Percentiles rank a stretch among this genome's conserved stretches.
Evolutionary conservation across 352 stramenopile species (phyloP).

Genomic region (Pythium aristosporum): DNA sequence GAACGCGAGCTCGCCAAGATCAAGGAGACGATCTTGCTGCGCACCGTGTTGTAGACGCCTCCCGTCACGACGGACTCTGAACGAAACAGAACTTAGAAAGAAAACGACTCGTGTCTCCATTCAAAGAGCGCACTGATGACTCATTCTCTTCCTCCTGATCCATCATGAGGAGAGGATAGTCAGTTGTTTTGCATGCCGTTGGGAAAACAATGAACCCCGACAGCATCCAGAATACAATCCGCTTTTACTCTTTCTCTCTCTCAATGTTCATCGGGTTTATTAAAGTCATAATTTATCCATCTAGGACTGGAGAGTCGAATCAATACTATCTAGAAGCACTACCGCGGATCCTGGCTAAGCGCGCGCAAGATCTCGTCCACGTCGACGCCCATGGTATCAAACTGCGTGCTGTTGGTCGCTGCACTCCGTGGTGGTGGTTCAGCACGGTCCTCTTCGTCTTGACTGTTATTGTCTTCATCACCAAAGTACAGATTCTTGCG

Average conservation of each 20-base stretch:
- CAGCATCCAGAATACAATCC: slow-evolving; percentile 31
- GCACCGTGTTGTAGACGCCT: slow-evolving; percentile 57
- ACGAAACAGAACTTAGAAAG: background rate
- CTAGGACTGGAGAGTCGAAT: too few species aligned
- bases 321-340: background rate
- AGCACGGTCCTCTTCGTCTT: background rate
- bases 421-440: too few species aligned
- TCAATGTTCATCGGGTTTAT: background rate
- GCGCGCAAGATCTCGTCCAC: slow-evolving; percentile 16
- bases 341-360: slow-evolving; percentile 1
- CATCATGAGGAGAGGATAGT: background rate
- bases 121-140: slow-evolving; percentile 24
- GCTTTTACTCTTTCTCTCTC: slow-evolving; percentile 14
- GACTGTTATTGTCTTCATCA: slow-evolving; percentile 11
- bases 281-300: background rate
- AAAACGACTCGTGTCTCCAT: background rate
- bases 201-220: background rate
- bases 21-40: slow-evolving; percentile 85
- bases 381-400: slow-evolving; percentile 16
- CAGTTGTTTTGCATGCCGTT: slow-evolving; percentile 23
- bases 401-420: background rate
- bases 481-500: slow-evolving; percentile 35
- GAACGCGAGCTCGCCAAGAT: slow-evolving; percentile 81
- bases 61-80: background rate
- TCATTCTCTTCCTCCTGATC: background rate